Evolutionary conservation across 805 yeast genomes (phyloP).

Genomic region (Candida dajiaensis): DNA sequence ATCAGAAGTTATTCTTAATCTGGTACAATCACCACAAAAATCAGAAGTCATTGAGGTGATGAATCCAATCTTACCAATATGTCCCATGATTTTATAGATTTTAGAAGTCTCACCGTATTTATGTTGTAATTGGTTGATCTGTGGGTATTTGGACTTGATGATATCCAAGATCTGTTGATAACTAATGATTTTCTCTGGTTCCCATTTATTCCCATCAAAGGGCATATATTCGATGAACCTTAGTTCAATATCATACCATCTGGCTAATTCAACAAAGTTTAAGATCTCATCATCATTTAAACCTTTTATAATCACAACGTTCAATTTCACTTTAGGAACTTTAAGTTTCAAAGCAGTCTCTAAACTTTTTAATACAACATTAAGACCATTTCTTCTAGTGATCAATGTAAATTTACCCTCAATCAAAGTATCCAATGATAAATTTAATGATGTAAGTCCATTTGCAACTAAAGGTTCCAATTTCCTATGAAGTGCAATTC

Average conservation of each 20-base stretch:
- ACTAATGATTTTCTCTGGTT: slow-evolving; percentile 36
- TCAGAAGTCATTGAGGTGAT: slow-evolving; percentile 51
- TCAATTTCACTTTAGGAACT: slow-evolving; percentile 41
- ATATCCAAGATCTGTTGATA: slow-evolving; percentile 36
- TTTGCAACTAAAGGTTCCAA: slow-evolving; percentile 32
- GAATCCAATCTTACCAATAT: slow-evolving; percentile 42
- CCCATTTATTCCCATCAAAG: slow-evolving; percentile 51
- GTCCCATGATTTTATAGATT: slow-evolving; percentile 36
- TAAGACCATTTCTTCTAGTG: slow-evolving; percentile 45
- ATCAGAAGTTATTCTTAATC: slow-evolving; percentile 45
- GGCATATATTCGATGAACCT: slow-evolving; percentile 58
- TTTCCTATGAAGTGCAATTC: slow-evolving; percentile 43
- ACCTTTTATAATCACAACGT: slow-evolving; percentile 44
- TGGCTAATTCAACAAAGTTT: slow-evolving; percentile 39
- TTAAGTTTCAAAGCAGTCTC: slow-evolving; percentile 38
- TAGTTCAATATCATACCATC: slow-evolving; percentile 36
- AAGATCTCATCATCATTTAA: slow-evolving; percentile 46
- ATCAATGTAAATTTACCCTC: slow-evolving; percentile 45
- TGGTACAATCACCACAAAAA: slow-evolving; percentile 47
- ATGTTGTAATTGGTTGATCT: slow-evolving; percentile 17
- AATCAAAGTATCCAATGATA: slow-evolving; percentile 43
- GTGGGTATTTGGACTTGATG: slow-evolving; percentile 28
- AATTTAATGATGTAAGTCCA: slow-evolving; percentile 43
- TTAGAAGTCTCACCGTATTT: slow-evolving; percentile 46
- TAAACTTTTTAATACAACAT: slow-evolving; percentile 37